These are phyloP conservation scores for Phoenix dactylifera DNA, from an alignment of 176 grass and related monocot species.

Conservation along the genomic window DNA sequence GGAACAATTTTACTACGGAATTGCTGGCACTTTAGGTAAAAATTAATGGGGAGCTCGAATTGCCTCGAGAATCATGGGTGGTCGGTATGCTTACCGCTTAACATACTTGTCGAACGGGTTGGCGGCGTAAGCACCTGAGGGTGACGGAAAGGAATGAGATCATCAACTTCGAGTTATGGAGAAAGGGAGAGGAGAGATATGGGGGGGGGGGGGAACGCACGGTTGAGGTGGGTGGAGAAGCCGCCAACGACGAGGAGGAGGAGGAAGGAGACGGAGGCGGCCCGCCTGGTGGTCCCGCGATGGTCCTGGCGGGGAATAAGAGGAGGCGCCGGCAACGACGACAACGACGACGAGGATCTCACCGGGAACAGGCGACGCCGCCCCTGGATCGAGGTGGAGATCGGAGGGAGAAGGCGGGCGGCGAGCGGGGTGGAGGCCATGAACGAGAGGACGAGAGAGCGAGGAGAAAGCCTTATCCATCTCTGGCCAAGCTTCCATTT, in stretches of 20 bases:
- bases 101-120: conserved; percentile 79
- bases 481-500: not conserved
- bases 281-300: conserved; percentile 16
- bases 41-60: not conserved
- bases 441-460: not conserved
- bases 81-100: conserved; percentile 33
- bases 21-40: not conserved
- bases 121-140: conserved; percentile 44
- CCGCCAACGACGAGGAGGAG: conserved; percentile 14
- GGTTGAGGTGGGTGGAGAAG: conserved; percentile 3
- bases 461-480: not conserved
- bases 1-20: not conserved
- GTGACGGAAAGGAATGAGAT: not conserved
- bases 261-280: conserved; percentile 20
- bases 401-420: not conserved
- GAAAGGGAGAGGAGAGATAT: not conserved
- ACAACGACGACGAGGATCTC: not conserved
- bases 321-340: not conserved
- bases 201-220: not conserved
- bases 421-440: conserved; percentile 21
- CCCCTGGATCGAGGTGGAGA: conserved; percentile 1
- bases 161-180: not conserved
- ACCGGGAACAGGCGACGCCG: not conserved
- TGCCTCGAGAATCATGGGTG: not conserved
- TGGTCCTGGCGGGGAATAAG: not conserved